These are phyloP conservation scores for Neltuma alba DNA, from an alignment of 306 rosid genomes.

Conservation along the genomic window DNA sequence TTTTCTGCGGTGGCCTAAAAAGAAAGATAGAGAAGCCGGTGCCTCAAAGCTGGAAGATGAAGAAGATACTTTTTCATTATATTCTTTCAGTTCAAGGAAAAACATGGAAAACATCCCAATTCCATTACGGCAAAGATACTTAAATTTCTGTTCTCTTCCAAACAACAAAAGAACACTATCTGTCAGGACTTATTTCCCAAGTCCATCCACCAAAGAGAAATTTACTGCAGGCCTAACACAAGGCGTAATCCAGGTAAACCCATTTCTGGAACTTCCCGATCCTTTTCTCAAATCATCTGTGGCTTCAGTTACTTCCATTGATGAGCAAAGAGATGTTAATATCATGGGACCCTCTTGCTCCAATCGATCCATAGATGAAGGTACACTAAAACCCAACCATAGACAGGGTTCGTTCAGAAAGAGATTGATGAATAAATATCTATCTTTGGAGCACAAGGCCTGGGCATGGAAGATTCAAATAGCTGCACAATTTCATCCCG, in stretches of 20 bases:
- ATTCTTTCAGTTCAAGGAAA: constrained; percentile 40
- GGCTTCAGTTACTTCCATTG: constrained; percentile 50
- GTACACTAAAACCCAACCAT: constrained; percentile 33
- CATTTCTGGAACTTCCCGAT: constrained; percentile 44
- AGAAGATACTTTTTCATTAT: constrained; percentile 43
- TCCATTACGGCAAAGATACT: constrained; percentile 73
- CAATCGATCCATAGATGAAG: constrained; percentile 30
- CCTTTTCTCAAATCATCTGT: constrained; percentile 45
- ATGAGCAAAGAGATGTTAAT: constrained; percentile 48
- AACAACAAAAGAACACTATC: constrained; percentile 61
- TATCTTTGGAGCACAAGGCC: constrained; percentile 74
- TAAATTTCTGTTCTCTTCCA: constrained; percentile 53
- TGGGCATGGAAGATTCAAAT: constrained; percentile 51
- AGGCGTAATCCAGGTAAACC: constrained; percentile 76
- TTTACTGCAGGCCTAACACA: constrained; percentile 74
- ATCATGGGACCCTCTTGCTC: constrained; percentile 46
- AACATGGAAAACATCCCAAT: constrained; percentile 49
- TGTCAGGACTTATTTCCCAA: constrained; percentile 51
- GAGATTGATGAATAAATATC: constrained; percentile 67
- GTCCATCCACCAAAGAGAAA: constrained; percentile 66
- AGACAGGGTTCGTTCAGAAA: constrained; percentile 52
- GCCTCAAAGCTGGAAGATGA: constrained; percentile 43
- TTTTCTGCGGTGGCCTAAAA: constrained; percentile 66
- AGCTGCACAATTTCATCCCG: constrained; percentile 46
- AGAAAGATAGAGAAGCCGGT: constrained; percentile 50